Evolutionary conservation across 2,329 filamentous ascomycete species (phyloP).

Genomic region (Xylaria multiplex): DNA sequence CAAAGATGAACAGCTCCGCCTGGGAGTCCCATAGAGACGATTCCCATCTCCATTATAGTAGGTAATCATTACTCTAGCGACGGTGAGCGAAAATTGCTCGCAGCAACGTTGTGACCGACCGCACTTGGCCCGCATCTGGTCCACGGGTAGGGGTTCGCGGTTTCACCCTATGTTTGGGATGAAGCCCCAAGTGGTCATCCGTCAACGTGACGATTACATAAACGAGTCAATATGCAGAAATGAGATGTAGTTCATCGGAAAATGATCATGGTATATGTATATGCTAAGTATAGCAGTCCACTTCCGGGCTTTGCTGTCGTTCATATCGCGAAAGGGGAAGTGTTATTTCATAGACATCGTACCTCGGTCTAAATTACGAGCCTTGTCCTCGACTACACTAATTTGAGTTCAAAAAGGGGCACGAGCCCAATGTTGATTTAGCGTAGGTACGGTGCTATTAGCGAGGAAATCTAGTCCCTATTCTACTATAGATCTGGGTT

Average conservation of each 20-base stretch:
- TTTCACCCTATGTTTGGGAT: slow-evolving; percentile 33
- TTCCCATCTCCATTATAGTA: neutral
- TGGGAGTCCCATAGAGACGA: neutral
- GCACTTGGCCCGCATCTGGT: slow-evolving; percentile 18
- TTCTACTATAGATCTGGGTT: neutral
- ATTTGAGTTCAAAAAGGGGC: slow-evolving; percentile 3
- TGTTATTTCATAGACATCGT: neutral
- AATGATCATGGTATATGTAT: neutral
- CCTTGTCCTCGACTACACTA: neutral
- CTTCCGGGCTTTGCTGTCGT: neutral
- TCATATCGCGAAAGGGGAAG: neutral
- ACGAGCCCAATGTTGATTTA: slow-evolving; percentile 6
- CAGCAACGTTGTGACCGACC: neutral
- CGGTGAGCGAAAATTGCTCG: slow-evolving; percentile 10
- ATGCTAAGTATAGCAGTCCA: neutral
- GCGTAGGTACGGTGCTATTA: no score
- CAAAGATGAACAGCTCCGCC: slow-evolving; percentile 15
- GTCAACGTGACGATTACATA: slow-evolving; percentile 1
- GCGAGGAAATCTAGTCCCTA: no score
- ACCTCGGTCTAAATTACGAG: neutral
- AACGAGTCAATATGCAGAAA: neutral
- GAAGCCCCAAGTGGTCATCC: slow-evolving; percentile 3
- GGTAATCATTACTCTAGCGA: slow-evolving; percentile 2
- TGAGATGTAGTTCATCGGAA: no score
- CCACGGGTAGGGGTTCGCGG: slow-evolving; percentile 26